phyloP scores from a whole-genome alignment of 225 moss, liverwort and hornwort genomes.

The Pseudisothecium myosuroides region DNA sequence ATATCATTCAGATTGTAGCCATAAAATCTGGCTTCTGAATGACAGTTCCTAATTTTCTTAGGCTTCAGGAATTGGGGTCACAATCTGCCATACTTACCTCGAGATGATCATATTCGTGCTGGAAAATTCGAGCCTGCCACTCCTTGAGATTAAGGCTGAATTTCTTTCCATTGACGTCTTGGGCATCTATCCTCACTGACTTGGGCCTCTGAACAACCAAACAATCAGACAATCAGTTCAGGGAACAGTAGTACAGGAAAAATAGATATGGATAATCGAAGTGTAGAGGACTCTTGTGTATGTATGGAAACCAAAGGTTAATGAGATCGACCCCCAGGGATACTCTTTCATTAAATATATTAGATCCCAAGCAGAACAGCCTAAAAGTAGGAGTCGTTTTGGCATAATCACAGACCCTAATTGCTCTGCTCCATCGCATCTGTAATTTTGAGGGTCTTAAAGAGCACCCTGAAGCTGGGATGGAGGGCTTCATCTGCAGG shows the following conservation, averaged over 20 bases:
- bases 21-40: neutral
- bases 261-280: neutral
- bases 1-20: neutral
- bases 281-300: no score
- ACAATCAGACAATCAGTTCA: neutral
- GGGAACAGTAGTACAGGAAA: neutral
- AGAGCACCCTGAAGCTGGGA: neutral
- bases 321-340: neutral
- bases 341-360: neutral
- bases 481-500: neutral
- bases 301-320: neutral
- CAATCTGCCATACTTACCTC: conserved; percentile 37
- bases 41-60: neutral
- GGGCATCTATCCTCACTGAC: conserved; percentile 76
- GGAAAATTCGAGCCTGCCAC: conserved; percentile 83
- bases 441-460: neutral
- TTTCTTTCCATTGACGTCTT: conserved; percentile 85
- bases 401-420: neutral
- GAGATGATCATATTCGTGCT: conserved; percentile 96
- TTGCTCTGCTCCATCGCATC: neutral
- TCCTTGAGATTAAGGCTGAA: conserved; percentile 77
- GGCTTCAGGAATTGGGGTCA: neutral
- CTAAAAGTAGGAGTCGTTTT: neutral
- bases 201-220: conserved; percentile 50
- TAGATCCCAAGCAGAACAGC: neutral